phyloP scores from a whole-genome alignment of 2,329 filamentous ascomycete genomes.

The Penicillium sumatraense region DNA sequence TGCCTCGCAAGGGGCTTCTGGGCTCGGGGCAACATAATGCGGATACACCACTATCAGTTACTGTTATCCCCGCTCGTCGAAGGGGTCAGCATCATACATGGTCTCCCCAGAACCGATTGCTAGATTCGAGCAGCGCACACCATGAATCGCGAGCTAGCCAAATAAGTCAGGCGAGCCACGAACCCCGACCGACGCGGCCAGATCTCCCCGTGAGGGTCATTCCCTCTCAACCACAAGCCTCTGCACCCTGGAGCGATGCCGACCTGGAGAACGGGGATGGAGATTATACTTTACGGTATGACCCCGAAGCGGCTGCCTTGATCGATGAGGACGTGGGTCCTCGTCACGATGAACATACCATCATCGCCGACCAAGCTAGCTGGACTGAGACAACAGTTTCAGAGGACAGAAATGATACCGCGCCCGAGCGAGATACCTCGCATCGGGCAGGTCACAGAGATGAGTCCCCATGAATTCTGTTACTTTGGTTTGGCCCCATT shows the following conservation, averaged over 20 bases:
- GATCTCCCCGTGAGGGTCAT: slow-evolving; percentile 60
- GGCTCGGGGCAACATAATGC: slow-evolving; percentile 41
- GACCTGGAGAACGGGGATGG: slow-evolving; percentile 32
- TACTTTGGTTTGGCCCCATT: neutral
- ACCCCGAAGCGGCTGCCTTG: slow-evolving; percentile 44
- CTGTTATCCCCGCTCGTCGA: slow-evolving; percentile 64
- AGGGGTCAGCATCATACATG: slow-evolving; percentile 59
- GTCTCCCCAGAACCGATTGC: slow-evolving; percentile 50
- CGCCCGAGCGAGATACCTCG: neutral
- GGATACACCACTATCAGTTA: slow-evolving; percentile 57
- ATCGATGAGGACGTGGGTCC: slow-evolving; percentile 33
- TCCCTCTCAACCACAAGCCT: slow-evolving; percentile 60
- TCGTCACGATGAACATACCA: slow-evolving; percentile 6
- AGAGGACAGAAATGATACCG: slow-evolving; percentile 13
- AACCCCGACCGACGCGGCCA: slow-evolving; percentile 15
- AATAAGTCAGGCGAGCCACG: slow-evolving; percentile 5
- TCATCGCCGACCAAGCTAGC: slow-evolving; percentile 18
- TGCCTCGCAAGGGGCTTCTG: slow-evolving; percentile 50
- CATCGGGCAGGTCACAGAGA: neutral
- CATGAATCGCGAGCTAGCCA: neutral
- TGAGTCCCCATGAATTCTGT: slow-evolving; percentile 3
- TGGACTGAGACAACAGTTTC: slow-evolving; percentile 23
- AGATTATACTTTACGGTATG: slow-evolving; percentile 41
- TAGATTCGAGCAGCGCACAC: slow-evolving; percentile 10
- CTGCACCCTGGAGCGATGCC: slow-evolving; percentile 59